Evolutionary conservation across 2,329 filamentous ascomycete genomes (phyloP).

Genomic region (Fusarium sulawesiense): DNA sequence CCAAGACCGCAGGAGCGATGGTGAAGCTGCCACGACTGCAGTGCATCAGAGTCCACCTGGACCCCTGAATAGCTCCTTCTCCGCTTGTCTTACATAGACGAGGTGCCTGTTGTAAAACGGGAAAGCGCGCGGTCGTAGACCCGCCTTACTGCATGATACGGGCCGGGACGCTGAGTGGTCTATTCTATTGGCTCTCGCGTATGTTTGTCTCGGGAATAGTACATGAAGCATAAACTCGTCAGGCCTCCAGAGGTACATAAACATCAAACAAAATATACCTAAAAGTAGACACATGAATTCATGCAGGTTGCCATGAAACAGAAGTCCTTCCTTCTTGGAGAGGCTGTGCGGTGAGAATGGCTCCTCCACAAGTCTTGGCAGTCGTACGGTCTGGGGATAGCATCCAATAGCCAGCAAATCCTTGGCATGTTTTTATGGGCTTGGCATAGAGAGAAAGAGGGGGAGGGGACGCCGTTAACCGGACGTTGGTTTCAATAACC

Average conservation of each 20-base stretch:
- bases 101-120: not conserved
- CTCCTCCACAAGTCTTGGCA: constrained; percentile 15
- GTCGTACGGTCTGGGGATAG: not conserved
- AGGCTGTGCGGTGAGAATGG: constrained; percentile 14
- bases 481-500: not conserved
- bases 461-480: not conserved
- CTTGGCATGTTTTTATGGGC: constrained; percentile 7
- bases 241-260: not conserved
- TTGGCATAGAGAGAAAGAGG: constrained; percentile 5
- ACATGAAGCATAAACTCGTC: not conserved
- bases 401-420: constrained; percentile 9
- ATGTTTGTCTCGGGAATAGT: constrained; percentile 3
- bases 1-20: not conserved
- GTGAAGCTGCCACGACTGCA: constrained; percentile 39
- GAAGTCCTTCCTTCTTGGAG: not conserved
- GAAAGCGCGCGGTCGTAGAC: constrained; percentile 7
- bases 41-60: constrained; percentile 26
- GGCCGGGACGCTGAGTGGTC: constrained; percentile 8
- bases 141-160: constrained; percentile 19
- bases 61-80: constrained; percentile 4
- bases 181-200: not conserved
- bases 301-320: not conserved
- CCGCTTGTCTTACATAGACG: not conserved
- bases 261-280: not conserved
- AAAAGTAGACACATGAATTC: not conserved